These are phyloP conservation scores for Irpex sp. DNA, from an alignment of 1,284 basidiomycete genomes.

Conservation along the genomic window DNA sequence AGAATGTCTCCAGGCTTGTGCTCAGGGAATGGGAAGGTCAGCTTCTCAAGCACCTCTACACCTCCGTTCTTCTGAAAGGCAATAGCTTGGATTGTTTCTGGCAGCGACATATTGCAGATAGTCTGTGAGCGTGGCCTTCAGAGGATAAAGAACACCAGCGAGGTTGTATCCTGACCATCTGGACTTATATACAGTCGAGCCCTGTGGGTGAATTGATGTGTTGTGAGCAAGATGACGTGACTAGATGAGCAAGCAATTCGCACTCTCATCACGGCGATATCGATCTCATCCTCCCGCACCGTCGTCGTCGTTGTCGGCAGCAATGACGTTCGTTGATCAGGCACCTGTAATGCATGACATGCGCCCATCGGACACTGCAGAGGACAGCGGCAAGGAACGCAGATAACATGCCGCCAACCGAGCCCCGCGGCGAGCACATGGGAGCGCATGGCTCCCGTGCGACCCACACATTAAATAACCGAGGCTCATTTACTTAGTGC, in stretches of 20 bases:
- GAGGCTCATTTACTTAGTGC: neutral
- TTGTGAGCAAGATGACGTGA: neutral
- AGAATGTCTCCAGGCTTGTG: conserved; percentile 64
- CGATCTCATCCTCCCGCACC: neutral
- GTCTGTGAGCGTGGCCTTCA: neutral
- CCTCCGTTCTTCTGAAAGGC: conserved; percentile 61
- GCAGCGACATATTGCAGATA: conserved; percentile 36
- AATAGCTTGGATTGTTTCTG: conserved; percentile 49
- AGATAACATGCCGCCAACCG: too few species aligned
- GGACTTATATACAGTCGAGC: too few species aligned
- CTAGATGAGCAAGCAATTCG: neutral
- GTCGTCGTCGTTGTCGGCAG: too few species aligned
- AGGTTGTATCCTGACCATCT: too few species aligned
- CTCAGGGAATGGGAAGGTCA: conserved; percentile 52
- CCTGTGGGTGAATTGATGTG: too few species aligned
- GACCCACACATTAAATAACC: neutral
- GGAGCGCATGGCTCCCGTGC: neutral
- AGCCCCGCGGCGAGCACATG: neutral
- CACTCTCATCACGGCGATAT: neutral
- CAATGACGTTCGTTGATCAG: too few species aligned
- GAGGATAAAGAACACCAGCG: too few species aligned
- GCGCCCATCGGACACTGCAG: too few species aligned
- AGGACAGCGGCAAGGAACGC: too few species aligned
- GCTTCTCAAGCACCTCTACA: conserved; percentile 73
- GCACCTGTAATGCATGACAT: too few species aligned